Percentiles rank a stretch among this genome's conserved stretches.
Conservation (phyloP, 2,329 filamentous ascomycete genomes). For the Trichoderma afroharzianum region DNA sequence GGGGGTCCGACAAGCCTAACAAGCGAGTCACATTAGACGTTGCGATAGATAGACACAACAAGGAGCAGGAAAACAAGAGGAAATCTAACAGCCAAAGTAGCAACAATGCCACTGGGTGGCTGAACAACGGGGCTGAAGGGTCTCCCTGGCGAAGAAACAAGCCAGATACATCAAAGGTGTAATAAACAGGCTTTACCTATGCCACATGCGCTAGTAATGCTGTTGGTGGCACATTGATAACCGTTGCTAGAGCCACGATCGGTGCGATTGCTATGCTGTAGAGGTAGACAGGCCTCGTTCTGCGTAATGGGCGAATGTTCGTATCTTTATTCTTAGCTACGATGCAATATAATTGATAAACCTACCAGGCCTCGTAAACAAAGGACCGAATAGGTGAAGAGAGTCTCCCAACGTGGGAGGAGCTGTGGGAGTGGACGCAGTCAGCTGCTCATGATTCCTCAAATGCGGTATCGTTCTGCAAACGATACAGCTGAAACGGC, state of each 20-base stretch:
- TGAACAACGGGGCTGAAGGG: background rate
- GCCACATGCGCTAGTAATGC: no score
- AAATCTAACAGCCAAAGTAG: background rate
- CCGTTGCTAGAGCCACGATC: no score
- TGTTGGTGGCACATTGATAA: no score
- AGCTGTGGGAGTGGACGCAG: no score
- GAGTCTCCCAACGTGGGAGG: background rate
- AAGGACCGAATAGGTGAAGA: background rate
- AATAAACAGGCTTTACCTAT: no score
- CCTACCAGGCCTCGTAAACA: background rate
- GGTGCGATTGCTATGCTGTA: no score
- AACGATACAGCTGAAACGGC: background rate
- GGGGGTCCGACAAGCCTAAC: background rate
- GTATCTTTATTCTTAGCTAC: no score
- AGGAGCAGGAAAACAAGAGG: background rate
- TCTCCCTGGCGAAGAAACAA: background rate
- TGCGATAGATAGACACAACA: background rate
- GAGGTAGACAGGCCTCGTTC: constrained; percentile 3
- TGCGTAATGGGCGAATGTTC: background rate
- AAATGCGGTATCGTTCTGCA: background rate
- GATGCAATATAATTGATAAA: background rate
- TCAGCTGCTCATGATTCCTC: background rate
- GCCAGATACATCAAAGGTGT: background rate
- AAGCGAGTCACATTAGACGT: background rate
- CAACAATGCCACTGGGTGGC: background rate